Evolutionary conservation across 805 yeast species (phyloP).

Genomic region (Kodamaea laetipori): DNA sequence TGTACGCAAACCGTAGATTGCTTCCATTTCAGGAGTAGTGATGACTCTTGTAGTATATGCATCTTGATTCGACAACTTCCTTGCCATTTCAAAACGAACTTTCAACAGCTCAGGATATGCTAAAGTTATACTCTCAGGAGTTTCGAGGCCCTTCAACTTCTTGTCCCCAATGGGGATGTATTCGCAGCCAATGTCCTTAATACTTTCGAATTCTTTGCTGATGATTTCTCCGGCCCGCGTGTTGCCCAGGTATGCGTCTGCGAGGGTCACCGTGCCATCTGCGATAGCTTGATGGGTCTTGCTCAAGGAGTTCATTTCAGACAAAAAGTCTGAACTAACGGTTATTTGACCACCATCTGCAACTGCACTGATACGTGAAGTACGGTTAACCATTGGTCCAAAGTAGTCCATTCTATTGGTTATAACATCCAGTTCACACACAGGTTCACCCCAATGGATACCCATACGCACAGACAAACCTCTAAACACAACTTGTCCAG

Average conservation of each 20-base stretch:
- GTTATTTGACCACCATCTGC: conserved; percentile 99
- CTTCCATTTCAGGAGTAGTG: conserved; percentile 45
- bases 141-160: conserved; percentile 91
- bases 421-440: conserved; percentile 90
- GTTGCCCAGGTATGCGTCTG: conserved; percentile 49
- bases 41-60: conserved; percentile 35
- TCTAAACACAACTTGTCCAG: conserved; percentile 63
- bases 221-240: conserved; percentile 54
- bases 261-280: conserved; percentile 26
- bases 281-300: conserved; percentile 46
- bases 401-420: conserved; percentile 98
- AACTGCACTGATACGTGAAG: conserved; percentile 88
- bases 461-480: conserved; percentile 98
- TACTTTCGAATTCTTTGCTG: conserved; percentile 62
- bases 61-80: conserved; percentile 27
- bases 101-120: conserved; percentile 69
- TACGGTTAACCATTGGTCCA: conserved; percentile 97
- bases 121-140: conserved; percentile 82
- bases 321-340: conserved; percentile 76
- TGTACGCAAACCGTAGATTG: conserved; percentile 53
- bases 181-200: conserved; percentile 70
- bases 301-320: conserved; percentile 64
- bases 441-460: conserved; percentile 97
- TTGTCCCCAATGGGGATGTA: conserved; percentile 77
- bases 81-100: conserved; percentile 54